Conservation (phyloP, 495 filamentous ascomycete genomes). For the Penicillium cosmopolitanum region DNA sequence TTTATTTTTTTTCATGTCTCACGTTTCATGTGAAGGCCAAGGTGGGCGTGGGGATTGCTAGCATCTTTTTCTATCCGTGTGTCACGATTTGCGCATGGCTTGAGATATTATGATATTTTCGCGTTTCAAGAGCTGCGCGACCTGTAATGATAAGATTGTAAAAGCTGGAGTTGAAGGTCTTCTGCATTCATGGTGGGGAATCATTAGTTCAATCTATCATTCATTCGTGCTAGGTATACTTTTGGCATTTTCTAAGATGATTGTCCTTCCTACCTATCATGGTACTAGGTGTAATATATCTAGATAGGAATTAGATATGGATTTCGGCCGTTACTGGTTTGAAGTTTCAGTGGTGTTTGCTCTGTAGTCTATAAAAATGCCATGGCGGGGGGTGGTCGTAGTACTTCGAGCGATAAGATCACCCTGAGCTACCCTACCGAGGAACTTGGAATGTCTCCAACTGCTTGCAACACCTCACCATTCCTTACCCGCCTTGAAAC, state of each 20-base stretch:
- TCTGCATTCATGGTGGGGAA: slow-evolving; percentile 29
- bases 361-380: neutral
- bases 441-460: neutral
- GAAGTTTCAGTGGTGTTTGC: no score
- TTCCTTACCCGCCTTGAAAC: neutral
- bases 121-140: slow-evolving; percentile 27
- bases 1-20: slow-evolving; percentile 30
- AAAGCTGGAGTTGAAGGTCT: slow-evolving; percentile 38
- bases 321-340: no score
- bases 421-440: no score
- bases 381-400: neutral
- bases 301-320: no score
- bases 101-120: slow-evolving; percentile 40
- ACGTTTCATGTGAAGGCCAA: slow-evolving; percentile 28
- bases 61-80: slow-evolving; percentile 34
- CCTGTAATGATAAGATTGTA: slow-evolving; percentile 48
- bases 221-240: slow-evolving; percentile 4
- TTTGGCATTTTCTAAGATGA: neutral
- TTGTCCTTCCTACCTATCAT: neutral
- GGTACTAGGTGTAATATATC: neutral
- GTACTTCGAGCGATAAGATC: neutral
- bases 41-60: slow-evolving; percentile 34
- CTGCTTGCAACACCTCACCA: neutral
- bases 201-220: slow-evolving; percentile 28
- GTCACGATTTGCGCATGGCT: slow-evolving; percentile 37